A percentile compares a stretch with the other conserved stretches of the same genome.
phyloP scores from a whole-genome alignment of 2,329 filamentous ascomycete genomes.

The Penicillium sp. region DNA sequence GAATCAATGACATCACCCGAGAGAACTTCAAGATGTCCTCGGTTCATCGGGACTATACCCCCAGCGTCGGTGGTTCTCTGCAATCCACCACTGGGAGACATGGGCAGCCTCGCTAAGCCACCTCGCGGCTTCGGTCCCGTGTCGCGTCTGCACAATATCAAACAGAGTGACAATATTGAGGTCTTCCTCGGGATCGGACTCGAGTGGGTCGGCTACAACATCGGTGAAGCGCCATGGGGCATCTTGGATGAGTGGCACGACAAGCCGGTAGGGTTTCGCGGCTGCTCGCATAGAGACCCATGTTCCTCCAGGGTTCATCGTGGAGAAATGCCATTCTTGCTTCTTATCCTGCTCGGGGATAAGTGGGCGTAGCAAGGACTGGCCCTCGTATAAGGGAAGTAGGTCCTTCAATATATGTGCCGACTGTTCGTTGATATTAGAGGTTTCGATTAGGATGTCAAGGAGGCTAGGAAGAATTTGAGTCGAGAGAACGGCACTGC shows the following conservation, averaged over 20 bases:
- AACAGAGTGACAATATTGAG: conserved; percentile 29
- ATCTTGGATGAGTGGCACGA: conserved; percentile 73
- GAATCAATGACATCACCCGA: not conserved
- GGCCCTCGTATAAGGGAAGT: conserved; percentile 47
- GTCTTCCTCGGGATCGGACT: conserved; percentile 30
- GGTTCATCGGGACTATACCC: conserved; percentile 12
- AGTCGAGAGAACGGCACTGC: conserved; percentile 18
- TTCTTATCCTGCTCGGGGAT: conserved; percentile 32
- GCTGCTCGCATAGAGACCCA: conserved; percentile 67
- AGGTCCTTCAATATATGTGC: conserved; percentile 37
- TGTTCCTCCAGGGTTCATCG: conserved; percentile 36
- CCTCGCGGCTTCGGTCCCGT: conserved; percentile 31
- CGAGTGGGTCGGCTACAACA: conserved; percentile 32
- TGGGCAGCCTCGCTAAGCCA: conserved; percentile 37
- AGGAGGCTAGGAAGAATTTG: conserved; percentile 48
- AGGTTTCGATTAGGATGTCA: conserved; percentile 43
- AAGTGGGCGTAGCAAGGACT: conserved; percentile 45
- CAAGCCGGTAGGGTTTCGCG: conserved; percentile 70
- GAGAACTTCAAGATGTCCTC: not conserved
- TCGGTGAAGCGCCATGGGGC: conserved; percentile 44
- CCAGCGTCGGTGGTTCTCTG: conserved; percentile 28
- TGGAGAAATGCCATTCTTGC: conserved; percentile 32
- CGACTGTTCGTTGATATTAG: conserved; percentile 37
- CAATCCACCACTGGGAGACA: conserved; percentile 41
- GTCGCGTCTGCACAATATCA: conserved; percentile 21